These are phyloP conservation scores for Kentomonas sorsogonicus DNA, from an alignment of 208 protist species.

Conservation along the genomic window DNA sequence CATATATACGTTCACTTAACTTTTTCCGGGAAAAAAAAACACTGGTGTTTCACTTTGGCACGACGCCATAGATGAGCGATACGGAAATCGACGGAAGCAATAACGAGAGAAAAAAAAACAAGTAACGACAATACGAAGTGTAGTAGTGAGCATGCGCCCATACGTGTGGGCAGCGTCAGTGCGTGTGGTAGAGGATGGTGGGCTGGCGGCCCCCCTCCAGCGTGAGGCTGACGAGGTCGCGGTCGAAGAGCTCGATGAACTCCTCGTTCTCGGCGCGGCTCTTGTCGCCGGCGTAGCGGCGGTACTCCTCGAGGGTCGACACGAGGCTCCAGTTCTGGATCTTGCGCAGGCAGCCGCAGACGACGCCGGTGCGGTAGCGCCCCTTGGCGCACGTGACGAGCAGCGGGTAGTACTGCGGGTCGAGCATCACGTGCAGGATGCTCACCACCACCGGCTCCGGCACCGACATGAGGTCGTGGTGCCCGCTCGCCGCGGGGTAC, in stretches of 20 bases:
- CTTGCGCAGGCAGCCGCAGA: slow-evolving; percentile 97
- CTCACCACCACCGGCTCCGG: slow-evolving; percentile 85
- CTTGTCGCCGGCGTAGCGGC: slow-evolving; percentile 91
- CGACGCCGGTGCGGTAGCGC: slow-evolving; percentile 95
- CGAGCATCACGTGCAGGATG: slow-evolving; percentile 92
- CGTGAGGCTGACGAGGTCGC: slow-evolving; percentile 92
- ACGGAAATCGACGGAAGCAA: background rate
- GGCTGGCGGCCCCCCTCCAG: slow-evolving; percentile 41
- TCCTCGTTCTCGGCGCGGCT: slow-evolving; percentile 97
- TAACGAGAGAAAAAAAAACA: slow-evolving; percentile 15
- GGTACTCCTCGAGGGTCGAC: slow-evolving; percentile 97
- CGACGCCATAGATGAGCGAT: background rate
- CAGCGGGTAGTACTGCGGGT: slow-evolving; percentile 94
- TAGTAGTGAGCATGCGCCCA: background rate
- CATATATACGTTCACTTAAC: no score
- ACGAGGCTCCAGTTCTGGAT: slow-evolving; percentile 97
- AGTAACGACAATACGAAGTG: no score
- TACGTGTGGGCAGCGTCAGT: background rate
- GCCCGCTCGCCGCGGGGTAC: background rate
- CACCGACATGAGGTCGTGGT: slow-evolving; percentile 65
- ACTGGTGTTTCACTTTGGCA: background rate
- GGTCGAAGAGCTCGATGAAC: slow-evolving; percentile 99
- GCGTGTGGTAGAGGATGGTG: slow-evolving; percentile 59
- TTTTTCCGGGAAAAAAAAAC: background rate
- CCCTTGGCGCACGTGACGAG: slow-evolving; percentile 96